Evolutionary conservation across 1,284 basidiomycete genomes (phyloP).

Genomic region (Xanthoconium separans): DNA sequence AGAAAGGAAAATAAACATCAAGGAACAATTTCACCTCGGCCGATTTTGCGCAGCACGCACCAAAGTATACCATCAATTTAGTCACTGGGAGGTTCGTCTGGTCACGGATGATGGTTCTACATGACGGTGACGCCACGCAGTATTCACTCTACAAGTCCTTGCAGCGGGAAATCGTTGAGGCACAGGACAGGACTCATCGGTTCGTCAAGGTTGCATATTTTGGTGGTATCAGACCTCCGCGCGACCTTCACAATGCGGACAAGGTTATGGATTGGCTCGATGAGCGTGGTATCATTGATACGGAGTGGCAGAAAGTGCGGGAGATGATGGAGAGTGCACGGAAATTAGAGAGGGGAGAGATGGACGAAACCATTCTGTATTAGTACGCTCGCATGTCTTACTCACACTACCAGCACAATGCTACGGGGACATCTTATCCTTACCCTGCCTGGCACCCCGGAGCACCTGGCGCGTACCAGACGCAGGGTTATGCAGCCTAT

Average conservation of each 20-base stretch:
- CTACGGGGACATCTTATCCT: slow-evolving; percentile 51
- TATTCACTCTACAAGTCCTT: slow-evolving; percentile 58
- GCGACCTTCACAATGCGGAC: slow-evolving; percentile 69
- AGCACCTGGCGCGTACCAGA: slow-evolving; percentile 35
- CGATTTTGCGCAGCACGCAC: slow-evolving; percentile 74
- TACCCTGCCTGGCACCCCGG: slow-evolving; percentile 50
- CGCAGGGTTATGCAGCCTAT: slow-evolving; percentile 45
- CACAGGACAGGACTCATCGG: slow-evolving; percentile 34
- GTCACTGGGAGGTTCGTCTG: slow-evolving; percentile 79
- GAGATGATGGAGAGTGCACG: slow-evolving; percentile 70
- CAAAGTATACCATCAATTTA: slow-evolving; percentile 69
- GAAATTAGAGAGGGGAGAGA: slow-evolving; percentile 56
- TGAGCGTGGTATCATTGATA: slow-evolving; percentile 61
- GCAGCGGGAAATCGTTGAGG: slow-evolving; percentile 52
- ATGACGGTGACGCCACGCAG: slow-evolving; percentile 36
- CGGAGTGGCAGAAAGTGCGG: slow-evolving; percentile 67
- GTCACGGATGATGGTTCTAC: slow-evolving; percentile 1
- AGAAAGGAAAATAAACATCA: slow-evolving; percentile 31
- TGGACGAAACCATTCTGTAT: slow-evolving; percentile 6
- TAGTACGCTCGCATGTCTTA: slow-evolving; percentile 29
- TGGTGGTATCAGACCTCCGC: slow-evolving; percentile 54
- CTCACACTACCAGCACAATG: slow-evolving; percentile 36
- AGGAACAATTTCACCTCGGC: slow-evolving; percentile 53
- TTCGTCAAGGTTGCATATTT: slow-evolving; percentile 59
- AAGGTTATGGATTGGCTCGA: slow-evolving; percentile 83